These are phyloP conservation scores for Dimargaris cristalligena DNA, from an alignment of 192 early-diverging fungal species.

Conservation along the genomic window DNA sequence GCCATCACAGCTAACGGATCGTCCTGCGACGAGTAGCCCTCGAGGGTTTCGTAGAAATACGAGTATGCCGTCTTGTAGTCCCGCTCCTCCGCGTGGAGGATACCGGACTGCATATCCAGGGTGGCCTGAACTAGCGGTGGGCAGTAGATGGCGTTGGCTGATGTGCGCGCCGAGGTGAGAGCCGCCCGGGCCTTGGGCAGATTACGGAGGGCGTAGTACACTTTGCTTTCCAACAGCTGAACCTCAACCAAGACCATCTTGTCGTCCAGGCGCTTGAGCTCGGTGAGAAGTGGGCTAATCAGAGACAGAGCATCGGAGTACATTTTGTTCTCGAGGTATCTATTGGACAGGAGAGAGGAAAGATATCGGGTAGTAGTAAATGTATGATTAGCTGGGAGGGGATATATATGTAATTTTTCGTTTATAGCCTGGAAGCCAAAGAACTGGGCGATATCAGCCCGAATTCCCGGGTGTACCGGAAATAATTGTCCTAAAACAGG, in stretches of 20 bases:
- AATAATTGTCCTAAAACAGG: too few relatives aligned
- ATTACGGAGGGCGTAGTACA: constrained; percentile 83
- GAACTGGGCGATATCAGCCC: too few relatives aligned
- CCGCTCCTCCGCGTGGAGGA: constrained; percentile 94
- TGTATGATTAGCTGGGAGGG: too few relatives aligned
- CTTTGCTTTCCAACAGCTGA: constrained; percentile 85
- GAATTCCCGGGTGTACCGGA: too few relatives aligned
- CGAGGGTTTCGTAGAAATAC: constrained; percentile 98
- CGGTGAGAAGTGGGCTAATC: constrained; percentile 70
- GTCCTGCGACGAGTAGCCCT: constrained; percentile 79
- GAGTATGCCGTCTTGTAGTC: constrained; percentile 98
- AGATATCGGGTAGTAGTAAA: too few relatives aligned
- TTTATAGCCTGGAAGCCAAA: too few relatives aligned
- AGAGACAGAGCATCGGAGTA: constrained; percentile 80
- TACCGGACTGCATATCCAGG: constrained; percentile 95
- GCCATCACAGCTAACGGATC: constrained; percentile 74
- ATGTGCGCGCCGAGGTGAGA: constrained; percentile 85
- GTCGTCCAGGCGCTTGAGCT: constrained; percentile 98
- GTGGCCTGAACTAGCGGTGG: constrained; percentile 91
- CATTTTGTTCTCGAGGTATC: constrained; percentile 83
- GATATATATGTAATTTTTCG: too few relatives aligned
- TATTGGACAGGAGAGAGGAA: too few relatives aligned
- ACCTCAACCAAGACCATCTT: constrained; percentile 97
- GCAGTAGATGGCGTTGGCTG: constrained; percentile 94
- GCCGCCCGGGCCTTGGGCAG: constrained; percentile 90